Percentiles rank a stretch among this genome's conserved stretches.
Conservation (phyloP, 495 filamentous ascomycete genomes). For the Penicillium malachiteum region DNA sequence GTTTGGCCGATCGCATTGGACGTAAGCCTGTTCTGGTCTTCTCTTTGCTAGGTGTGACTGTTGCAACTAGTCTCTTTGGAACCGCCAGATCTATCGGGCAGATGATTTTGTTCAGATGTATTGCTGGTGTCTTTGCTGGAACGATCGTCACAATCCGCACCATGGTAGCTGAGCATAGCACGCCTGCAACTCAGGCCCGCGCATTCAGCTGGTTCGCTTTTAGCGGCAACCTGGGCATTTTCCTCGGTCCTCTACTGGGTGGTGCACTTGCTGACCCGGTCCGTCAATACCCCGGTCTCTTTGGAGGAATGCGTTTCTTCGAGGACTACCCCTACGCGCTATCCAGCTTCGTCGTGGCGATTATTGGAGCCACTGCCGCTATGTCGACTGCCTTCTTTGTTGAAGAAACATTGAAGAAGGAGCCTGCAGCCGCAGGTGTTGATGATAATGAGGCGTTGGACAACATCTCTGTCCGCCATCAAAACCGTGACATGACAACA, state of each 20-base stretch:
- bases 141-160: constrained; percentile 67
- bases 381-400: constrained; percentile 48
- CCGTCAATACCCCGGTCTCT: constrained; percentile 53
- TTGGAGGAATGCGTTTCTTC: constrained; percentile 56
- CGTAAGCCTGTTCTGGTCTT: constrained; percentile 66
- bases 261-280: constrained; percentile 63
- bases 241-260: constrained; percentile 63
- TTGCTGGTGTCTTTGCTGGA: constrained; percentile 67
- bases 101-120: constrained; percentile 65
- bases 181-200: constrained; percentile 60
- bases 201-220: constrained; percentile 75
- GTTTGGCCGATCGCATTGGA: constrained; percentile 61
- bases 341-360: constrained; percentile 52
- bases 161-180: constrained; percentile 70
- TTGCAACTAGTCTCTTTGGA: constrained; percentile 61
- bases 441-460: constrained; percentile 5
- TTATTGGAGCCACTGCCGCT: constrained; percentile 49
- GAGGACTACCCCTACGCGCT: constrained; percentile 64
- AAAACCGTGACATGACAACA: constrained; percentile 37
- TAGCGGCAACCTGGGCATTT: constrained; percentile 64
- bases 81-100: constrained; percentile 58
- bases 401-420: constrained; percentile 53
- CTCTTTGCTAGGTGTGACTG: constrained; percentile 57
- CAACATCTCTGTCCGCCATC: background rate
- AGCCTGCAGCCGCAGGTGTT: constrained; percentile 7